phyloP scores from a whole-genome alignment of 495 filamentous ascomycete genomes.

The Xylona heveae region DNA sequence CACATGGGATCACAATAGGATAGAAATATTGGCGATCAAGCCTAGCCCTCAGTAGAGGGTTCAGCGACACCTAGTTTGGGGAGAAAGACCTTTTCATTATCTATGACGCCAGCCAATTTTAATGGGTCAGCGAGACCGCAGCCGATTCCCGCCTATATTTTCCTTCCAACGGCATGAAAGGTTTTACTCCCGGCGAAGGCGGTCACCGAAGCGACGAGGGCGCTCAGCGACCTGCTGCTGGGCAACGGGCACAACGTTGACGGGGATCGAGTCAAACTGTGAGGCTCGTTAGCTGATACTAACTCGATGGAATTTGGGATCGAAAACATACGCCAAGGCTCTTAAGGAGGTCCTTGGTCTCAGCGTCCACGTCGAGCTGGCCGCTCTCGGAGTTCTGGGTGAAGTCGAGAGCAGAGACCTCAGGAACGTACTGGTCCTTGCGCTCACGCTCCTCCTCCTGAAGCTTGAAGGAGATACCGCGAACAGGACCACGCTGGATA shows the following conservation, averaged over 20 bases:
- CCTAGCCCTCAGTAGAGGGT: slow-evolving; percentile 49
- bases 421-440: slow-evolving; percentile 99
- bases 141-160: slow-evolving; percentile 19
- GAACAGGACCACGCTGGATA: slow-evolving; percentile 96
- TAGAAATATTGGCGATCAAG: slow-evolving; percentile 70
- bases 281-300: not conserved
- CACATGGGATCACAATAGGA: slow-evolving; percentile 3
- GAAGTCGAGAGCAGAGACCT: slow-evolving; percentile 96
- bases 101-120: slow-evolving; percentile 2
- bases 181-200: slow-evolving; percentile 23
- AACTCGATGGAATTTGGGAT: not conserved
- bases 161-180: slow-evolving; percentile 10
- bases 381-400: slow-evolving; percentile 75
- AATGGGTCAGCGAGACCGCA: slow-evolving; percentile 17
- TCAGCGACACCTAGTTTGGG: slow-evolving; percentile 62
- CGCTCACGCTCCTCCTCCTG: slow-evolving; percentile 99
- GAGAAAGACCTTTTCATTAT: not conserved
- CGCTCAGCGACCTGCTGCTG: slow-evolving; percentile 75
- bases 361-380: slow-evolving; percentile 79
- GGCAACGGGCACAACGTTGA: slow-evolving; percentile 75
- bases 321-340: slow-evolving; percentile 69
- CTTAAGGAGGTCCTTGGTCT: slow-evolving; percentile 98
- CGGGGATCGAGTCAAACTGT: slow-evolving; percentile 90
- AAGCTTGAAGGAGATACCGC: slow-evolving; percentile 99
- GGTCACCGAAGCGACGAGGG: slow-evolving; percentile 40